A percentile compares a stretch with the other conserved stretches of the same genome.
Evolutionary conservation across 2,329 filamentous ascomycete species (phyloP).

Genomic region (Fusarium miscanthi): DNA sequence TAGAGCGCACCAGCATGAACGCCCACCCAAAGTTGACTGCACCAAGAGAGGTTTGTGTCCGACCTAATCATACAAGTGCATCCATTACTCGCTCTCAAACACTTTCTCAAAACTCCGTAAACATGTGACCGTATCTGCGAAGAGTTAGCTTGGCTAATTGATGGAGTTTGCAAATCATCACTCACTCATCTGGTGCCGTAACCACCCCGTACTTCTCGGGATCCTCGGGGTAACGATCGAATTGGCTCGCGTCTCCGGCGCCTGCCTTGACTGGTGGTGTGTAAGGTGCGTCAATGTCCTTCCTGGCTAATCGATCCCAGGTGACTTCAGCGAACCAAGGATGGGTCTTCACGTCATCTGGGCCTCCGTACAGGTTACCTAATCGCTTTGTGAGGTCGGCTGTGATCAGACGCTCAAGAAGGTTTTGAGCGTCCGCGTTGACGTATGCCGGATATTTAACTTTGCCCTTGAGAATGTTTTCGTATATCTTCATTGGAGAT

Average conservation of each 20-base stretch:
- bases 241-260: slow-evolving; percentile 94
- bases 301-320: slow-evolving; percentile 92
- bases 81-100: slow-evolving; percentile 24
- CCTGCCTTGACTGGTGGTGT: slow-evolving; percentile 95
- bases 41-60: slow-evolving; percentile 16
- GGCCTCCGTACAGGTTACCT: slow-evolving; percentile 91
- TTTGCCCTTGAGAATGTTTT: slow-evolving; percentile 95
- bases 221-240: slow-evolving; percentile 98
- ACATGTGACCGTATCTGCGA: slow-evolving; percentile 76
- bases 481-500: slow-evolving; percentile 98
- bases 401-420: slow-evolving; percentile 93
- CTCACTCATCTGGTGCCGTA: slow-evolving; percentile 84
- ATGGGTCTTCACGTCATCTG: slow-evolving; percentile 93
- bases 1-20: slow-evolving; percentile 14
- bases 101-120: slow-evolving; percentile 74
- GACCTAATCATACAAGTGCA: slow-evolving; percentile 36
- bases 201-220: slow-evolving; percentile 87
- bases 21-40: slow-evolving; percentile 12
- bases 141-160: slow-evolving; percentile 24
- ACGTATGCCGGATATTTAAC: slow-evolving; percentile 98
- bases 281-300: slow-evolving; percentile 98
- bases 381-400: slow-evolving; percentile 93
- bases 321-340: slow-evolving; percentile 98
- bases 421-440: slow-evolving; percentile 91
- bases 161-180: neutral